Evolutionary conservation across 2,329 filamentous ascomycete species (phyloP), one percentile per base, ranked within the genome.

Genomic region (Sclerotinia minor): DNA sequence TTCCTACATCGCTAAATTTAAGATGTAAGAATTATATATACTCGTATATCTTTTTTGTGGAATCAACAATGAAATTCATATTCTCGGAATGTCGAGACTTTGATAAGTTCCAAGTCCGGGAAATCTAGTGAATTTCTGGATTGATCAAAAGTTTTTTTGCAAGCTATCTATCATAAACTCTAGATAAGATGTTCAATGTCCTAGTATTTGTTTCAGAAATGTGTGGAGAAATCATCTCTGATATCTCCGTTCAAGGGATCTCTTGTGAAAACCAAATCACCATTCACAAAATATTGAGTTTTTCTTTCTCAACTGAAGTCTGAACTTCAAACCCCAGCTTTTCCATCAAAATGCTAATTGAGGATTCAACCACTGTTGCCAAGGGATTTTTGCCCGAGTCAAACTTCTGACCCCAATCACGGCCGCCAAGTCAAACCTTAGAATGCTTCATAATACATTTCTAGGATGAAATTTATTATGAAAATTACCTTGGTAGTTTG

Each of bases 321-420:
- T 32, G 15, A 35, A 17, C 26, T 29, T 32, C 29, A 66, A 66
- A 35, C 60, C 60, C 32, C 21, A 64, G 32, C 15, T 61, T 44
- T 26, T 9, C 8, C 19, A 7, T 59, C 38, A 41, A 41, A 41
- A 32, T 24, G 9, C 7, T 15, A 35, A 6, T 49, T 52, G 11
- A 41, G 29, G 29, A 49, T 41, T 32, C 8, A 29, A 26, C 38
- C 47, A 32, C 24, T 9, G 11, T 38, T 35, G 64, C 64, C 64
- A 67, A 67, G 64, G 61, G 35, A 45, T 67, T 61, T 44, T n/a
- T 54, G 64, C 53, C 64, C 44, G n/a, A 67, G 64, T 67, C 45
- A 66, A 47, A 29, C 44, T 44, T 15, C 26, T 26, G 29, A 59
- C 54, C 47, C 24, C 47, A 50, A 66, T 29, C 45, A 32, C 29